Conservation (phyloP, 208 protist species). For the Entamoeba invadens region DNA sequence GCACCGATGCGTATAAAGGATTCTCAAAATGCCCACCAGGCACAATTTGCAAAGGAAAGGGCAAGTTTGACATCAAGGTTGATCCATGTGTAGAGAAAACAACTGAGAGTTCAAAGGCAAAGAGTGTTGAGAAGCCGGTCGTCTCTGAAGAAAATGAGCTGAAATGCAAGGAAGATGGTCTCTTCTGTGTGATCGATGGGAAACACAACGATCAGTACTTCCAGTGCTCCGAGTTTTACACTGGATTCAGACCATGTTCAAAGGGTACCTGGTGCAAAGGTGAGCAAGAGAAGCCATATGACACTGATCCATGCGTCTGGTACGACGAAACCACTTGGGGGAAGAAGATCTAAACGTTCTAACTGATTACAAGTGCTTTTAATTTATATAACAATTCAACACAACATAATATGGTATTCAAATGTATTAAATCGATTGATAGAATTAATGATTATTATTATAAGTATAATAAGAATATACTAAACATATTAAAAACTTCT, state of each 20-base stretch:
- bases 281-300: not conserved
- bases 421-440: no score
- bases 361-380: no score
- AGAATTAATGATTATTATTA: no score
- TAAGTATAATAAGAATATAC: no score
- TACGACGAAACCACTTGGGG: no score
- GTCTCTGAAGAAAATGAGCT: not conserved
- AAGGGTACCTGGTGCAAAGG: not conserved
- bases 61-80: not conserved
- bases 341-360: no score
- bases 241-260: not conserved
- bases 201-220: not conserved
- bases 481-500: no score
- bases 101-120: not conserved
- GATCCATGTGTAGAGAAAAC: not conserved
- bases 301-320: not conserved
- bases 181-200: not conserved
- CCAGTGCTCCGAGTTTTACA: not conserved
- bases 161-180: not conserved
- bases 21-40: not conserved
- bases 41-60: not conserved
- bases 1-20: not conserved
- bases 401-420: no score
- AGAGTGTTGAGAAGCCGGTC: not conserved
- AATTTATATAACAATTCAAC: no score